These are phyloP conservation scores for Trichosporon ovoides DNA, from an alignment of 1,284 basidiomycete species.

Conservation along the genomic window DNA sequence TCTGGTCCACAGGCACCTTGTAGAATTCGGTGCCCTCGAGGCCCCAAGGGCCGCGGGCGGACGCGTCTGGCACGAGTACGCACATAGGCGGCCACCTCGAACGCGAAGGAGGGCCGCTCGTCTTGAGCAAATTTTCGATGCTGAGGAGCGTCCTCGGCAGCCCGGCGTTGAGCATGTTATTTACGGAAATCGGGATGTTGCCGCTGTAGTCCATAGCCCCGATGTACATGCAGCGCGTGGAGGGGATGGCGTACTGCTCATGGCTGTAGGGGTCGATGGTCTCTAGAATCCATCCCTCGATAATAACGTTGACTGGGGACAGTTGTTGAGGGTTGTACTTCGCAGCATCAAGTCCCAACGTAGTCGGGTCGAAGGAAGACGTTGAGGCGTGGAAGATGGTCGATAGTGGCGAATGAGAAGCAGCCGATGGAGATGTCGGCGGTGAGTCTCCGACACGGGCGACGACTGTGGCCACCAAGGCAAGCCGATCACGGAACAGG, in stretches of 20 bases:
- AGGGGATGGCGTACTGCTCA: conserved; percentile 92
- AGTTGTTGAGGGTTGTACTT: conserved; percentile 75
- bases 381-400: conserved; percentile 71
- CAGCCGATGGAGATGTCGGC: conserved; percentile 47
- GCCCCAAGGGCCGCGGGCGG: conserved; percentile 30
- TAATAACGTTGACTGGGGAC: conserved; percentile 73
- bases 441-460: conserved; percentile 57
- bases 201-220: conserved; percentile 86
- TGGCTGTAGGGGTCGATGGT: conserved; percentile 94
- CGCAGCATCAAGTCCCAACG: conserved; percentile 52
- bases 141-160: conserved; percentile 63
- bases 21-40: conserved; percentile 33
- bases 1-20: conserved; percentile 31
- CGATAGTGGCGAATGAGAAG: conserved; percentile 46
- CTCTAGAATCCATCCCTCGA: conserved; percentile 96
- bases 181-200: conserved; percentile 77
- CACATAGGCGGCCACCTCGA: conserved; percentile 59
- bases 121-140: conserved; percentile 66
- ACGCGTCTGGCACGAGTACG: conserved; percentile 31
- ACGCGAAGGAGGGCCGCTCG: conserved; percentile 56
- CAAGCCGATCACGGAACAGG: conserved; percentile 84
- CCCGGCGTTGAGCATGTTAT: conserved; percentile 77
- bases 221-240: conserved; percentile 81
- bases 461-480: conserved; percentile 70
- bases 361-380: conserved; percentile 63